Evolutionary conservation across 1,284 basidiomycete species (phyloP).

Genomic region (Neolentinus lepideus): DNA sequence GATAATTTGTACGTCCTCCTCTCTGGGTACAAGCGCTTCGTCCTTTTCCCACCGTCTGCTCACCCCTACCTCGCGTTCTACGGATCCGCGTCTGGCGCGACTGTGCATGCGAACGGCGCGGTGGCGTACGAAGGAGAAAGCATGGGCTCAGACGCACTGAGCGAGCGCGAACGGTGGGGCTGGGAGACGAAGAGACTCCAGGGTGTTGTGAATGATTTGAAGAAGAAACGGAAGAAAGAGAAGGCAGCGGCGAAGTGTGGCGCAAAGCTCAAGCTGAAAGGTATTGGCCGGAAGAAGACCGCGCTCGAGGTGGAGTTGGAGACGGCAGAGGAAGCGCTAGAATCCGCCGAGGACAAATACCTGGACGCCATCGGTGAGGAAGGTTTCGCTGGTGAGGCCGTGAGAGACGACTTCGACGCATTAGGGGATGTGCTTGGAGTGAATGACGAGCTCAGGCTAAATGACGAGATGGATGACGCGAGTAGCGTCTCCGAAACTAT

Average conservation of each 20-base stretch:
- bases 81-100: conserved; percentile 15
- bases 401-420: not conserved
- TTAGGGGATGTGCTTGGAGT: not conserved
- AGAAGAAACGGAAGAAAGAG: not conserved
- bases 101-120: conserved; percentile 20
- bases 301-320: not conserved
- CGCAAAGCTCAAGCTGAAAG: not conserved
- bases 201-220: not conserved
- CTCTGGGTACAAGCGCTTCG: conserved; percentile 24
- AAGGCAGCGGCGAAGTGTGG: not conserved
- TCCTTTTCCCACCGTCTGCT: conserved; percentile 24
- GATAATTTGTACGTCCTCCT: conserved; percentile 28
- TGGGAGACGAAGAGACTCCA: not conserved
- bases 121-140: conserved; percentile 22
- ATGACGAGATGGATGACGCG: not conserved
- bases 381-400: not conserved
- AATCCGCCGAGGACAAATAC: not conserved
- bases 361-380: not conserved
- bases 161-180: conserved; percentile 9
- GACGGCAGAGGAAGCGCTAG: not conserved
- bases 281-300: not conserved
- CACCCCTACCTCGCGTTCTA: conserved; percentile 16
- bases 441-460: not conserved
- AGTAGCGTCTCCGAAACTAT: not conserved
- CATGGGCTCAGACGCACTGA: conserved; percentile 22